These are phyloP conservation scores for Triangularia verruculosa DNA, from an alignment of 2,329 filamentous ascomycete species.

Conservation along the genomic window DNA sequence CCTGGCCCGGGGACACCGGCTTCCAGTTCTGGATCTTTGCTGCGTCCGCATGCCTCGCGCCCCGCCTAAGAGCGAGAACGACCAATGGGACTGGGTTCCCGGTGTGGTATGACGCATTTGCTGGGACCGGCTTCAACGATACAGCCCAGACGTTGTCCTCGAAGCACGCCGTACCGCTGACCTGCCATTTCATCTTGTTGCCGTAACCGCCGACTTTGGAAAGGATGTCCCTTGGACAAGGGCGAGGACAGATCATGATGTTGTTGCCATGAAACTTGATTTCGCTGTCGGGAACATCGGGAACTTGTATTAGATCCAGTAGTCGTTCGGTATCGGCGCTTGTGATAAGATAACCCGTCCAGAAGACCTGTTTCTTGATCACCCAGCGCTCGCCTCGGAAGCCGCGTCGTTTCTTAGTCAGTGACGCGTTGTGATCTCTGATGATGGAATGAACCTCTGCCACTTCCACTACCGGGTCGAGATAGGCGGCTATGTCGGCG, in stretches of 20 bases:
- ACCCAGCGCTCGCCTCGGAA: constrained; percentile 49
- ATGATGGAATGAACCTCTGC: constrained; percentile 86
- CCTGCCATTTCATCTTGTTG: constrained; percentile 77
- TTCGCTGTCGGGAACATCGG: constrained; percentile 62
- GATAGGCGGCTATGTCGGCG: constrained; percentile 66
- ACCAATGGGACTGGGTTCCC: constrained; percentile 77
- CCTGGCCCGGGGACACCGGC: constrained; percentile 65
- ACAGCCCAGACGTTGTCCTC: constrained; percentile 88
- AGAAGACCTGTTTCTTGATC: constrained; percentile 85
- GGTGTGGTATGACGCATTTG: constrained; percentile 67
- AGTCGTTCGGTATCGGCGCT: constrained; percentile 69
- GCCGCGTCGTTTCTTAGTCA: constrained; percentile 40
- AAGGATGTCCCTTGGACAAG: constrained; percentile 68
- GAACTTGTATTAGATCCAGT: constrained; percentile 65
- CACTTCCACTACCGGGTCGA: constrained; percentile 77
- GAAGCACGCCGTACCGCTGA: constrained; percentile 69
- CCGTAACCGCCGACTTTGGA: constrained; percentile 86
- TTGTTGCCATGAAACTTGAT: constrained; percentile 82
- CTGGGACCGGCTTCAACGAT: constrained; percentile 68
- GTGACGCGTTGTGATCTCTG: constrained; percentile 73
- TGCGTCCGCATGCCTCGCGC: constrained; percentile 74
- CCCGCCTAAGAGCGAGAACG: constrained; percentile 75
- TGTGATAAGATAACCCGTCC: constrained; percentile 85
- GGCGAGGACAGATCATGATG: constrained; percentile 82
- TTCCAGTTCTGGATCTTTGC: constrained; percentile 81